Base-by-base conservation (phyloP, 768 basidiomycete species). In the Pholiota conissans region DNA sequence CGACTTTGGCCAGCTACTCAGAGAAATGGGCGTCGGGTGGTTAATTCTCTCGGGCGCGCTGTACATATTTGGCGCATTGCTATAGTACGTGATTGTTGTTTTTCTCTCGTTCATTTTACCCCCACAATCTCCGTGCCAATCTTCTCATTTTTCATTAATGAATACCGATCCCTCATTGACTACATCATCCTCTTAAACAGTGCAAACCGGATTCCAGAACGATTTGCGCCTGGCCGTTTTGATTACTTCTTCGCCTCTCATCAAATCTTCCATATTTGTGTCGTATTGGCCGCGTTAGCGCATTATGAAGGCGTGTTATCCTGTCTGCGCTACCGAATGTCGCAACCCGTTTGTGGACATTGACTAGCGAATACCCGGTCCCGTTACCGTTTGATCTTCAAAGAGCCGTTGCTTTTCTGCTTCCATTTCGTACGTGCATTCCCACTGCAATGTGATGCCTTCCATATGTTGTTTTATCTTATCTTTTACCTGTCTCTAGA, bases 231-330 rank as follows among this genome's bases (percentile, higher is more conserved):
- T 5, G 92, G 93, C 34, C 82, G 72, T 61, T 94, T 94, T 72
- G 93, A 95, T 73, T 80, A 82, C 65, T 81, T 91, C 65, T 80
- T 86, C 55, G 82, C 90, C 0, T 93, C 90, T 18, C 94, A 96
- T 75, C 91, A 95, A 72, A 89, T 96, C 64, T 95, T 97, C 71
- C 95, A 95, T 68, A 70, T 86, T 59, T 85, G 82, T 65, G 93
- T 95, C 34, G 77, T 93, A 53, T 71, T 86, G 24, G 91, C 89
- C 9, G 89, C 87, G 32, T 70, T 87, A 62, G 75, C 83, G 9
- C 89, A 91, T 63, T 91, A 87, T 72, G 70, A 72, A 32, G 72
- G 76, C 62, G 76, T 90, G 57, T 63, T 85, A 58, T 79, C 78
- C 22, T 79, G 79, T 40, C 80, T 90, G 65, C 67, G 82, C 58